phyloP scores from a whole-genome alignment of 192 early-diverging fungal species.

The Mortierella antarctica region DNA sequence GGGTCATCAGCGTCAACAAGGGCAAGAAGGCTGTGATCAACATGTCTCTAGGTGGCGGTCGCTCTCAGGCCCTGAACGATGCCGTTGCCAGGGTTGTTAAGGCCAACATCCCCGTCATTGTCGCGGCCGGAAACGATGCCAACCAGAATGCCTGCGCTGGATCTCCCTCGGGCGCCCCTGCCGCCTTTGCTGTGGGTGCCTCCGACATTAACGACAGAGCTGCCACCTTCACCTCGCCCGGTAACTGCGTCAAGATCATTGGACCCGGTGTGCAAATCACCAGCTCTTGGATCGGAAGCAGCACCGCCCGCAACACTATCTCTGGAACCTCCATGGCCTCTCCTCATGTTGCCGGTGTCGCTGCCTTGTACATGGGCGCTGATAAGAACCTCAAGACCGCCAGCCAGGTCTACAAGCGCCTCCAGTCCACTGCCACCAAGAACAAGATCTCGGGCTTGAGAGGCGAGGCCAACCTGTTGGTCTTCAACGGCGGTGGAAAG shows the following conservation, averaged over 20 bases:
- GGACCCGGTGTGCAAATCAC: constrained; percentile 91
- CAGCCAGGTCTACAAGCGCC: constrained; percentile 66
- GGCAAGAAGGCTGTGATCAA: constrained; percentile 67
- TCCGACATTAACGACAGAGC: constrained; percentile 80
- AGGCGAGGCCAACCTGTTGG: constrained; percentile 66
- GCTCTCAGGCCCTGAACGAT: constrained; percentile 68
- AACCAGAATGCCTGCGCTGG: constrained; percentile 70
- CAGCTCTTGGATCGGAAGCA: constrained; percentile 82
- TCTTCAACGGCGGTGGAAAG: constrained; percentile 64
- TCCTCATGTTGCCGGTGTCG: constrained; percentile 91
- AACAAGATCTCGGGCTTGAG: constrained; percentile 63
- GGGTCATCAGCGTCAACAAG: constrained; percentile 37
- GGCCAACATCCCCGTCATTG: constrained; percentile 75
- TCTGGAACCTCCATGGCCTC: constrained; percentile 97
- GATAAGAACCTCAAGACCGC: constrained; percentile 52
- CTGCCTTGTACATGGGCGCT: constrained; percentile 73
- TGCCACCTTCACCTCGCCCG: constrained; percentile 85
- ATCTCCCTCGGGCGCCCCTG: constrained; percentile 62
- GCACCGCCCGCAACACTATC: constrained; percentile 83
- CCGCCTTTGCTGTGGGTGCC: constrained; percentile 88
- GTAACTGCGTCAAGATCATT: constrained; percentile 94
- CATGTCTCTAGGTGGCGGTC: constrained; percentile 79
- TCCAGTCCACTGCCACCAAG: constrained; percentile 63
- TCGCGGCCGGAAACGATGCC: constrained; percentile 79
- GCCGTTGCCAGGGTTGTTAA: constrained; percentile 65